Evolutionary conservation across 2,329 filamentous ascomycete genomes (phyloP), one percentile per base, ranked within the genome.

Genomic region (Trichoderma hamatum): DNA sequence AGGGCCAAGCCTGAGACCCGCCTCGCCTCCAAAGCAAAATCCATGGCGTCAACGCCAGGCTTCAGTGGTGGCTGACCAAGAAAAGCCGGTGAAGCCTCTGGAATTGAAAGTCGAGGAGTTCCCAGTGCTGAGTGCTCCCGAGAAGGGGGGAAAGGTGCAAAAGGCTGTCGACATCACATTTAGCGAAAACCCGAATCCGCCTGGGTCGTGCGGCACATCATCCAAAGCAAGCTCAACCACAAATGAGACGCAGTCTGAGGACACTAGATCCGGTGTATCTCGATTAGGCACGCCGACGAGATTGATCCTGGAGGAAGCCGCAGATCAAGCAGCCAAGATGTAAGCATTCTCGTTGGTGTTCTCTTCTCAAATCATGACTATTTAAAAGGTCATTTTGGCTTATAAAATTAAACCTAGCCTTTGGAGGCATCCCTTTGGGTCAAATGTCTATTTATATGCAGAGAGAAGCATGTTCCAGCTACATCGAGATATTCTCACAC

Each of bases 401-500:
- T 7, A 66, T 34, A 1, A 10, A n/a, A 36, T 11, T 16, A 43
- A 2, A 19, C 3, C 16, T 39, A 80, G 78, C 58, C 73, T 79
- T 55, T 80, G 78, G 77, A 71, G 69, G 30, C 71, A 71, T 14
- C 77, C 78, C 1, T 73, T 78, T 70, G 77, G 77, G 14, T 75
- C 78, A 19, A 79, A 80, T 70, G 73, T 80, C 55, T 69, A 76
- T 43, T 72, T 79, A 64, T 70, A 72, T 26, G 72, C 73, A 16
- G 74, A 73, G 19, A 67, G 54, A 3, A 68, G 71, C 67, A 69
- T 69, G 43, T 77, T 77, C 66, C 63, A 71, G 70, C 71, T 79
- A n/a, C 80, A 81, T 69, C 80, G 80, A 49, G 74, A 77, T 46
- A 74, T 81, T 60, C 70, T 81, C 28, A 70, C 72, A 51, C 70